These are phyloP conservation scores for Hypoxylon perforatum DNA, from an alignment of 495 filamentous ascomycete genomes.

Conservation along the genomic window DNA sequence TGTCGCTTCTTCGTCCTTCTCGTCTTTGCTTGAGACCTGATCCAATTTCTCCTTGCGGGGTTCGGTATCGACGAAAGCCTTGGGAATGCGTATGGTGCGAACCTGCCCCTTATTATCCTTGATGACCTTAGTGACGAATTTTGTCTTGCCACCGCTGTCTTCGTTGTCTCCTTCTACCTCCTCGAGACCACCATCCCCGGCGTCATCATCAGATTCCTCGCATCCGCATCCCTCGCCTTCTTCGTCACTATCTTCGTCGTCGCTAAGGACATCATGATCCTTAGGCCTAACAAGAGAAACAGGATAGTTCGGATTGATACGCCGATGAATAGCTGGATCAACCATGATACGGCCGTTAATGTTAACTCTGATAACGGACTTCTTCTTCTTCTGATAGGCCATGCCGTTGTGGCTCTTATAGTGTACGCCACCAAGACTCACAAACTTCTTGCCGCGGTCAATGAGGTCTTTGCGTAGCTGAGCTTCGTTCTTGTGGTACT, in stretches of 20 bases:
- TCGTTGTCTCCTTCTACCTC: conserved; percentile 53
- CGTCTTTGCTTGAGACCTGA: conserved; percentile 63
- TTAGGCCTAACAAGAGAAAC: conserved; percentile 83
- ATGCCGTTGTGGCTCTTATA: conserved; percentile 86
- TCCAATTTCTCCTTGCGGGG: conserved; percentile 72
- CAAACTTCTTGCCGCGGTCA: conserved; percentile 88
- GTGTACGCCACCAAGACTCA: conserved; percentile 81
- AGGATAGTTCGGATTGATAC: conserved; percentile 89
- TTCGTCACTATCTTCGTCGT: conserved; percentile 69
- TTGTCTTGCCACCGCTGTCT: conserved; percentile 66
- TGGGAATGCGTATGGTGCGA: conserved; percentile 60
- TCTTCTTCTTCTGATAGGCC: conserved; percentile 87
- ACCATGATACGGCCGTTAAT: conserved; percentile 94
- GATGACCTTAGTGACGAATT: conserved; percentile 70
- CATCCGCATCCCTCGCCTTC: conserved; percentile 61
- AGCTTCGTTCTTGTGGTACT: conserved; percentile 82
- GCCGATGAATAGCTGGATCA: conserved; percentile 85
- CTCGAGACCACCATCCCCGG: conserved; percentile 46
- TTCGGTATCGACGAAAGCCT: conserved; percentile 70
- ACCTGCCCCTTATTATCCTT: conserved; percentile 71
- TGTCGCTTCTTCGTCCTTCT: conserved; percentile 56
- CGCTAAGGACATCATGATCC: conserved; percentile 74
- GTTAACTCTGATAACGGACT: conserved; percentile 81
- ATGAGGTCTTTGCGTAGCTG: conserved; percentile 73
- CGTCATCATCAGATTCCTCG: conserved; percentile 51